These are phyloP conservation scores for Capniomyces stellatus DNA, from an alignment of 371 early-diverging fungal genomes.

Conservation along the genomic window DNA sequence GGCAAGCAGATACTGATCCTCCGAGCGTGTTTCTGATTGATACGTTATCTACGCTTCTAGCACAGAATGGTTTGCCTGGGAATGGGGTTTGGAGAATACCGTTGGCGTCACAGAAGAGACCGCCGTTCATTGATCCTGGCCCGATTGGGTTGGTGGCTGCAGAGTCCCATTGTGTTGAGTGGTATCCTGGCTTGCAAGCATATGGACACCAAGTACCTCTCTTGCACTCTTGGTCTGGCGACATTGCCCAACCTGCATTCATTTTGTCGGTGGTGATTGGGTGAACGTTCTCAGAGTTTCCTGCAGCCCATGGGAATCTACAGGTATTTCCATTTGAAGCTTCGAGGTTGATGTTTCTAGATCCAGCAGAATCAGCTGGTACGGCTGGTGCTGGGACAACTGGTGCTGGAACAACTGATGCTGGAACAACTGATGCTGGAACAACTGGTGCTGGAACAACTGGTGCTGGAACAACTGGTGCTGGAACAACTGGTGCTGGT, in stretches of 20 bases:
- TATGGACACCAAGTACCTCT: conserved; percentile 24
- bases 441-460: neutral
- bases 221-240: conserved; percentile 21
- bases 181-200: conserved; percentile 25
- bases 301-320: conserved; percentile 20
- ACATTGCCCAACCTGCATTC: conserved; percentile 32
- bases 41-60: conserved; percentile 15
- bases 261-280: conserved; percentile 15
- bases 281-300: conserved; percentile 15
- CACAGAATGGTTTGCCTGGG: conserved; percentile 17
- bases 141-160: conserved; percentile 13
- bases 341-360: neutral
- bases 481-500: neutral
- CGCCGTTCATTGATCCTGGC: conserved; percentile 25
- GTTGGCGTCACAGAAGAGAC: conserved; percentile 14
- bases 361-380: neutral
- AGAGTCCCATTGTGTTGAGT: conserved; percentile 26
- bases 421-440: neutral
- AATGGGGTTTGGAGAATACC: conserved; percentile 20
- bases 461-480: neutral
- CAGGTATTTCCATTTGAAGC: neutral
- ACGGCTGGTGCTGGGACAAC: neutral
- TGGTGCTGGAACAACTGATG: neutral
- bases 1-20: conserved; percentile 23
- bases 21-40: conserved; percentile 16